phyloP scores from a whole-genome alignment of 192 early-diverging fungal species.

The Phycomyces blakesleeanus region DNA sequence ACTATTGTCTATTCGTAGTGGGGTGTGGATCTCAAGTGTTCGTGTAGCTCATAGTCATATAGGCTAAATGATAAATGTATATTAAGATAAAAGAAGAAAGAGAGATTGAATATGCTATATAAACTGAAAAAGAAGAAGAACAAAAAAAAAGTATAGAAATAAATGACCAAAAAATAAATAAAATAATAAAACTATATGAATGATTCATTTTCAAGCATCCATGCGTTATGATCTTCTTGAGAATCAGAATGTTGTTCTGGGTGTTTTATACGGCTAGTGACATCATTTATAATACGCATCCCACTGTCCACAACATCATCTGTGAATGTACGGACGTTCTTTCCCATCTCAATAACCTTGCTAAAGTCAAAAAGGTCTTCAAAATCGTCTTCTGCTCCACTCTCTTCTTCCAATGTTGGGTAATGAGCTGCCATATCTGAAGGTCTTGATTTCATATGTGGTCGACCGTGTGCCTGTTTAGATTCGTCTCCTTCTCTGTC shows the following conservation, averaged over 20 bases:
- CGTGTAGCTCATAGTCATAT: slow-evolving; percentile 62
- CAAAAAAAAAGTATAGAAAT: too few species aligned
- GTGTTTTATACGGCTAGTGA: slow-evolving; percentile 18
- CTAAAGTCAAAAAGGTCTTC: slow-evolving; percentile 32
- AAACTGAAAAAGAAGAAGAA: too few species aligned
- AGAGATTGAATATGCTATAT: too few species aligned
- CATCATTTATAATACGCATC: slow-evolving; percentile 27
- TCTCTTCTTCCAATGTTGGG: background rate
- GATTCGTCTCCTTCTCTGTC: background rate
- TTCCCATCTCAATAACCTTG: slow-evolving; percentile 33
- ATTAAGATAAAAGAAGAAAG: too few species aligned
- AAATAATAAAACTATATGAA: background rate
- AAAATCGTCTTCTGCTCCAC: slow-evolving; percentile 11
- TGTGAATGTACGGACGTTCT: slow-evolving; percentile 20
- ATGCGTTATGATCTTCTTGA: background rate
- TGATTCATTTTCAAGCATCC: background rate
- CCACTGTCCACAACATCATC: slow-evolving; percentile 28
- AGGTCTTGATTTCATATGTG: background rate
- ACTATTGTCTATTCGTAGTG: slow-evolving; percentile 46
- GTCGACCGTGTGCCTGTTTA: background rate
- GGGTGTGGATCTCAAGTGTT: slow-evolving; percentile 65
- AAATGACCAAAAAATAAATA: too few species aligned
- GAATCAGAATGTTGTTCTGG: background rate
- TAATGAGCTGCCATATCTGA: slow-evolving; percentile 2
- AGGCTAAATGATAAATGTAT: too few species aligned